Base-by-base conservation (phyloP, 1,284 basidiomycete genomes). In the Rhodotorula sp. region DNA sequence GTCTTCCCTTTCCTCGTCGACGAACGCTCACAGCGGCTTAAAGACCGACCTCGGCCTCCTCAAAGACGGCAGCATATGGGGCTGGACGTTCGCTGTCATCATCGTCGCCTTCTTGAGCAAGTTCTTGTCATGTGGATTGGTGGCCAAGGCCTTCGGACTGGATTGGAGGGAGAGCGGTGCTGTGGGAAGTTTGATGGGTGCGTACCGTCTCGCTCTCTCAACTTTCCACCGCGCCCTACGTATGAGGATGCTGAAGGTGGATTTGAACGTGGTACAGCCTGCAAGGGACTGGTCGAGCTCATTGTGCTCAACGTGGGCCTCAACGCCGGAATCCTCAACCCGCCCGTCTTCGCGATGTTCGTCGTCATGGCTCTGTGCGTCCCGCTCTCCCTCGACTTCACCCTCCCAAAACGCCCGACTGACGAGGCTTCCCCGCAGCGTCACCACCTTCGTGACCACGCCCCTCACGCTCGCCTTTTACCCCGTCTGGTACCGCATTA, bases 291-390 rank as follows among this genome's bases (percentile, higher is more conserved):
- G 13, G 74, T 78, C 58, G 75, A 77, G 80, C 86, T 95, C 57
- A 94, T 96, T 74, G 94, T 95, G 17, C 87, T 96, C 78, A 96
- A 97, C 78, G 89, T 96, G 74, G 94, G 93, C 71, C 84, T 92
- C 3, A 79, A 85, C 69, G 93, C 85, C 78, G 88, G 89, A 0
- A 91, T 92, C 72, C 84, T 99, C 62, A 87, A 90, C 47, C 84
- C 80, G 44, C 78, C 79, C n/a, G 81, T 85, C 29, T 86, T 86
- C 76, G 84, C 84, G 20, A 96, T 97, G 91, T 94, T 97, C 76
- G 81, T 81, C 62, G 68, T 80, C 47, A 81, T 81, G 80, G 81
- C 79, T 9, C 68, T 80, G 59, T 74, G 76, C 51, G 70, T 64
- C 24, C 1, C 11, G 6, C 49, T 30, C 39, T 13, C 0, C n/a